A percentile compares a stretch with the other conserved stretches of the same genome.
Conservation (phyloP, 805 yeast species). For the Candida bentonensis region DNA sequence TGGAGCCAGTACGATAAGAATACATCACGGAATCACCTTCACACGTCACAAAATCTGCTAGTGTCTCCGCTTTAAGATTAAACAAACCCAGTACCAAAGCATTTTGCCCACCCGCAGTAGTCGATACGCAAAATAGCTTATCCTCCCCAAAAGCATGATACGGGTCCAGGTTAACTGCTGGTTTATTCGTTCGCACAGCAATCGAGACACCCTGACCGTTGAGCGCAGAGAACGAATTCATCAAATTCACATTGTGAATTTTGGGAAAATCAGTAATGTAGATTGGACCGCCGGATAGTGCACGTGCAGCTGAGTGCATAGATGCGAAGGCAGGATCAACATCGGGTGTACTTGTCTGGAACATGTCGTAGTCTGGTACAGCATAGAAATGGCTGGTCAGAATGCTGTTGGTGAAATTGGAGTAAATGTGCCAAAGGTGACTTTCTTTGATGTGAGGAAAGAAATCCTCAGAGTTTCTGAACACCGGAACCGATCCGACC, state of each 20-base stretch:
- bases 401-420: slow-evolving; percentile 13
- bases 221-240: slow-evolving; percentile 6
- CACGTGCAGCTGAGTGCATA: slow-evolving; percentile 17
- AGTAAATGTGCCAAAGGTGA: slow-evolving; percentile 18
- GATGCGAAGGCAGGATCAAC: slow-evolving; percentile 4
- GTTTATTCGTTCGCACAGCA: slow-evolving; percentile 5
- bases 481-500: slow-evolving; percentile 11
- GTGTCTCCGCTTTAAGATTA: slow-evolving; percentile 2
- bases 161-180: slow-evolving; percentile 7
- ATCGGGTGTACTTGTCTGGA: slow-evolving; percentile 12
- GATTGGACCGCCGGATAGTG: slow-evolving; percentile 21
- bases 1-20: background rate
- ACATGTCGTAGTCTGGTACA: slow-evolving; percentile 19
- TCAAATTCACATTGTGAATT: slow-evolving; percentile 10
- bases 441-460: slow-evolving; percentile 14
- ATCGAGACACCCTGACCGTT: background rate
- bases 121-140: slow-evolving; percentile 5
- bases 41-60: slow-evolving; percentile 2
- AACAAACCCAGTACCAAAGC: slow-evolving; percentile 4
- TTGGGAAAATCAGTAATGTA: slow-evolving; percentile 16
- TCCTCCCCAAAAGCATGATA: slow-evolving; percentile 5
- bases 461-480: slow-evolving; percentile 19
- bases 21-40: background rate
- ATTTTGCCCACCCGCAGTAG: background rate
- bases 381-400: slow-evolving; percentile 13